Base-by-base conservation (phyloP, 371 early-diverging fungal genomes). In the Chytridium lagenaria region DNA sequence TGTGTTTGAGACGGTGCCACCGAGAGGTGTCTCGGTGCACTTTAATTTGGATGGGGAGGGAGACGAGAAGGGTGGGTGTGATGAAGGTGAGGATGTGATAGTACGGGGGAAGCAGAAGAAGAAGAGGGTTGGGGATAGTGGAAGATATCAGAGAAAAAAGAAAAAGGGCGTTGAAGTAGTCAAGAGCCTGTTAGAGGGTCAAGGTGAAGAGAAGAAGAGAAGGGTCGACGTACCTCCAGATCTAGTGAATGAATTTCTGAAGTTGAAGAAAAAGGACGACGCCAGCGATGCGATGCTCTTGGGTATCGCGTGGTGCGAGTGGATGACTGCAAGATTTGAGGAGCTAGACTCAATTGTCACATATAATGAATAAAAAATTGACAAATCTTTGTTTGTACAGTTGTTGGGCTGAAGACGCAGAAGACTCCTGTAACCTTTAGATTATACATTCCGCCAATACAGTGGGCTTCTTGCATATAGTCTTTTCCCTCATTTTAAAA, bases 241-340 rank as follows among this genome's bases (percentile, higher is more conserved):
- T 19, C 49, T 65, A 0, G 0, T 31, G 1, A 23, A 52, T 2
- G 1, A 10, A 5, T 72, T 72, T 59, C 19, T 33, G 28, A 30
- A 12, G 19, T 26, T 51, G 52, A 49, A 10, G 59, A 72, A 72
- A 38, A 66, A 57, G 36, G 73, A 72, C 37, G 73, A 72, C 34
- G 37, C 55, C 34, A 55, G 67, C 51, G 73, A 72, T 57, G 73
- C 73, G 57, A 31, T 72, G 67, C 36, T 72, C 22, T 50, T 67
- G 16, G 73, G 57, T 12, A 19, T 72, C 0, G 57, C 73, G 16
- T 72, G 57, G 51, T 33, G 31, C 26, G 67, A 52, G 34, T 55
- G 57, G 67, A 23, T 23, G 50, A 23, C 5, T 23, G 49, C 3
- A 34, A 31, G 61, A 34, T 7, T 33, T 7, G 2, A 12, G 12